Conservation (phyloP, 2,329 filamentous ascomycete species). For the Trichoderma oligosporum region DNA sequence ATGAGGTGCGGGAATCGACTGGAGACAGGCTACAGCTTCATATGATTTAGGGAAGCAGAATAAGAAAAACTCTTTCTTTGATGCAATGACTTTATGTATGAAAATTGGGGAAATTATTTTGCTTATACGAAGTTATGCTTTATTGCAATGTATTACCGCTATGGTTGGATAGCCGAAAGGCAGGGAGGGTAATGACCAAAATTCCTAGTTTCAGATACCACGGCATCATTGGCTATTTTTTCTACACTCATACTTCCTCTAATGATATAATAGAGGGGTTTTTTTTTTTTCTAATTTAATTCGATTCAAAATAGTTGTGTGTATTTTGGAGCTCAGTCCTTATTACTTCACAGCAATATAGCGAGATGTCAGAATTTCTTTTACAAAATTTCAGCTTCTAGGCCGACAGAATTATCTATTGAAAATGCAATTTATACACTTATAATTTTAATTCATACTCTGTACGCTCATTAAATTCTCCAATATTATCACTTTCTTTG, state of each 20-base stretch:
- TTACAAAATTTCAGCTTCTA: too few species aligned
- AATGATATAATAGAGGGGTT: background rate
- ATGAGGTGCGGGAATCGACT: constrained; percentile 32
- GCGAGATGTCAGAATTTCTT: too few species aligned
- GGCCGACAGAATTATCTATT: too few species aligned
- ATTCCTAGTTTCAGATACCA: constrained; percentile 15
- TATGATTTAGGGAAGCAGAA: constrained; percentile 7
- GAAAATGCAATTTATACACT: too few species aligned
- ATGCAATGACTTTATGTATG: background rate
- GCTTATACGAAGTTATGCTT: constrained; percentile 10
- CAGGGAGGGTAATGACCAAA: background rate
- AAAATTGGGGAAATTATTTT: background rate
- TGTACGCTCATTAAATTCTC: too few species aligned
- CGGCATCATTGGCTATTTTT: background rate
- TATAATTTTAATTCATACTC: too few species aligned
- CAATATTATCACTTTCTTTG: background rate
- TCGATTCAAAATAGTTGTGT: too few species aligned
- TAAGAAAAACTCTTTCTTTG: background rate
- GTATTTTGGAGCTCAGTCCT: too few species aligned
- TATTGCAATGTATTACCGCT: background rate
- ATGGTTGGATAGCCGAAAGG: background rate
- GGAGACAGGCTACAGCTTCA: constrained; percentile 19
- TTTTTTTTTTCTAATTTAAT: background rate
- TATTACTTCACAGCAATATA: too few species aligned
- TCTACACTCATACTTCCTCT: background rate